phyloP scores from a whole-genome alignment of 495 filamentous ascomycete species.

The Bacidia gigantensis region DNA sequence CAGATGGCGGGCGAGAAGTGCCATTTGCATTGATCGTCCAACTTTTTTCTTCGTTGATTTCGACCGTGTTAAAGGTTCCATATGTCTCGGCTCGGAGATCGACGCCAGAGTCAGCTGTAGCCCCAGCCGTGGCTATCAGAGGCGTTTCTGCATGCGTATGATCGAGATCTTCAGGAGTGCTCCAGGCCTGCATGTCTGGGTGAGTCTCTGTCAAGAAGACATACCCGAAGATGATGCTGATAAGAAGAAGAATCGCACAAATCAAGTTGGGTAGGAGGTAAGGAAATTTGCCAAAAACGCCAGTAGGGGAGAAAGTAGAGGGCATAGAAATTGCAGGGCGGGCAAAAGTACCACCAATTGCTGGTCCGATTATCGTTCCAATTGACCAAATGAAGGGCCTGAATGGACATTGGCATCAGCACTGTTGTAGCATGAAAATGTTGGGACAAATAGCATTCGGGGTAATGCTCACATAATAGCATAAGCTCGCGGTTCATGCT shows the following conservation, averaged over 20 bases:
- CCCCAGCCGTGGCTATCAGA: constrained; percentile 55
- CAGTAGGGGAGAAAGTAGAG: constrained; percentile 42
- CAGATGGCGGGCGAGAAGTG: constrained; percentile 22
- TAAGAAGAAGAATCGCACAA: constrained; percentile 54
- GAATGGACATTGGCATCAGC: no score
- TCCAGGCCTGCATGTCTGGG: constrained; percentile 57
- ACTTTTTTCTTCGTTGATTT: constrained; percentile 32
- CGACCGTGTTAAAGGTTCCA: constrained; percentile 55
- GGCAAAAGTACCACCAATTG: constrained; percentile 66
- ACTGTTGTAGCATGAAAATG: no score
- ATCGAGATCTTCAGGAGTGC: constrained; percentile 36
- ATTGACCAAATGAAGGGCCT: constrained; percentile 86
- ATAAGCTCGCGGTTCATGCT: no score
- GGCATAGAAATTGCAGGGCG: constrained; percentile 59
- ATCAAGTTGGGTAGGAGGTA: constrained; percentile 72
- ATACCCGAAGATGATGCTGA: constrained; percentile 62
- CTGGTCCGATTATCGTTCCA: constrained; percentile 71
- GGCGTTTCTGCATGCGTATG: constrained; percentile 51
- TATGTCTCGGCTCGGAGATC: constrained; percentile 65
- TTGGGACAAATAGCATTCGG: no score
- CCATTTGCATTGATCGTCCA: constrained; percentile 38
- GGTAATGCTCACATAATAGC: no score
- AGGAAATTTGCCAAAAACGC: constrained; percentile 62
- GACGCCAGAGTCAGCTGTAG: constrained; percentile 52
- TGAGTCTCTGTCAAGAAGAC: constrained; percentile 68